These are phyloP conservation scores for Phylloporus sp. DNA, from an alignment of 1,284 basidiomycete species.

Conservation along the genomic window DNA sequence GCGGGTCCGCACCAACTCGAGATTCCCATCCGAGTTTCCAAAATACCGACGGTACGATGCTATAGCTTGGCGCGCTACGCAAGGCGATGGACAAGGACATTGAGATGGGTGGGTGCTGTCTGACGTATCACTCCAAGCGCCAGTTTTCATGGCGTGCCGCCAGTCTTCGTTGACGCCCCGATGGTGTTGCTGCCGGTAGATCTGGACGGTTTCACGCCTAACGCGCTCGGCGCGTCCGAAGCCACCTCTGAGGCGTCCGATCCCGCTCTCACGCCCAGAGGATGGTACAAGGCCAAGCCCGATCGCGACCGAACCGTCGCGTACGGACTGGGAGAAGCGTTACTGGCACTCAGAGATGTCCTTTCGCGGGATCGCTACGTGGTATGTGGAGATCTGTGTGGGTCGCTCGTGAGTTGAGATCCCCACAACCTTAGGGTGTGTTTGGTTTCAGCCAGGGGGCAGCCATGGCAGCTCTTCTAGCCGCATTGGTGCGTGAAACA, in stretches of 20 bases:
- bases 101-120: conserved; percentile 62
- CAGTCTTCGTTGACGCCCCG: conserved; percentile 85
- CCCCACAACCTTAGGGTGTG: conserved; percentile 60
- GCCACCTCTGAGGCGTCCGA: conserved; percentile 52
- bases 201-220: conserved; percentile 48
- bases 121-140: no score
- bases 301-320: conserved; percentile 57
- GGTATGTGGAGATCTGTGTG: conserved; percentile 41
- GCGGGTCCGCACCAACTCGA: conserved; percentile 54
- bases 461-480: conserved; percentile 74
- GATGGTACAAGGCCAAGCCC: conserved; percentile 72
- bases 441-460: conserved; percentile 90
- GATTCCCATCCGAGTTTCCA: not conserved
- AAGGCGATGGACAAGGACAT: conserved; percentile 70
- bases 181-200: conserved; percentile 76
- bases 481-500: conserved; percentile 60
- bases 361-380: conserved; percentile 51
- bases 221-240: conserved; percentile 57
- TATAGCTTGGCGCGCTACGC: conserved; percentile 74
- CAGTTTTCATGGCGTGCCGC: not conserved
- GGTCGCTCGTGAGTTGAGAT: not conserved
- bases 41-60: conserved; percentile 12
- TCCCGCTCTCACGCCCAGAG: conserved; percentile 71
- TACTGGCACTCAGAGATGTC: conserved; percentile 35
- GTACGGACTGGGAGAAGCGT: conserved; percentile 62